A percentile compares a stretch with the other conserved stretches of the same genome.
These are phyloP conservation scores for Piper betle DNA, from an alignment of 164 flowering plant genomes.

Conservation along the genomic window DNA sequence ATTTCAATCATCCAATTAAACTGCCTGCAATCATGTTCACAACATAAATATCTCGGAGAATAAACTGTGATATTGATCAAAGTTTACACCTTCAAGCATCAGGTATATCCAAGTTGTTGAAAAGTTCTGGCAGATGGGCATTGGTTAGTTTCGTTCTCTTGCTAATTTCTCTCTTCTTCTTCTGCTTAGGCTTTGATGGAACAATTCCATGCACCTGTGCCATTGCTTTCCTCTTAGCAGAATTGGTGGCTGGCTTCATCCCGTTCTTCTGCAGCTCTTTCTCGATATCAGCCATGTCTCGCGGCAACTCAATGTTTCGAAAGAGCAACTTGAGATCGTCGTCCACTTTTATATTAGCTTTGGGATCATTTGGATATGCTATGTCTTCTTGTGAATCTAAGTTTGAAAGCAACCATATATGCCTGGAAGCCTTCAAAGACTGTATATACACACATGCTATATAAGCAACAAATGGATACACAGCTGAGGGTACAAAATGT, in stretches of 20 bases:
- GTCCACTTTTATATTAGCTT: conserved; percentile 31
- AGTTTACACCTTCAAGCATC: conserved; percentile 1
- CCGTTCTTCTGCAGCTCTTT: conserved; percentile 50
- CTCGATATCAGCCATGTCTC: conserved; percentile 45
- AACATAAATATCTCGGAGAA: no score
- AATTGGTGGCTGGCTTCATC: conserved; percentile 44
- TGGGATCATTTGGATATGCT: conserved; percentile 43
- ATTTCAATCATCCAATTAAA: no score
- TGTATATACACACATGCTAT: conserved; percentile 5
- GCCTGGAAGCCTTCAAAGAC: conserved; percentile 31
- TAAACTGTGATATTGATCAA: background rate
- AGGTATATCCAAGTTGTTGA: conserved; percentile 15
- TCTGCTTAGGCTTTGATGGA: conserved; percentile 22
- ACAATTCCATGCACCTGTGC: conserved; percentile 35
- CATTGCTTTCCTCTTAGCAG: conserved; percentile 34
- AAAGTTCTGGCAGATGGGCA: conserved; percentile 36
- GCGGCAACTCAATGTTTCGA: conserved; percentile 35
- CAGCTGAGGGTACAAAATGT: background rate
- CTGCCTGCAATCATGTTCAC: no score
- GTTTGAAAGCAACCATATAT: conserved; percentile 40
- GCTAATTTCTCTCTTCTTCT: conserved; percentile 34
- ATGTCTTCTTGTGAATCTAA: conserved; percentile 45
- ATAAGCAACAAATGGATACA: background rate
- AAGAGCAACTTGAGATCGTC: conserved; percentile 35
- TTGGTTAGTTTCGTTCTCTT: conserved; percentile 43